These are phyloP conservation scores for Wickerhamomyces pijperi DNA, from an alignment of 805 yeast genomes.

Conservation along the genomic window DNA sequence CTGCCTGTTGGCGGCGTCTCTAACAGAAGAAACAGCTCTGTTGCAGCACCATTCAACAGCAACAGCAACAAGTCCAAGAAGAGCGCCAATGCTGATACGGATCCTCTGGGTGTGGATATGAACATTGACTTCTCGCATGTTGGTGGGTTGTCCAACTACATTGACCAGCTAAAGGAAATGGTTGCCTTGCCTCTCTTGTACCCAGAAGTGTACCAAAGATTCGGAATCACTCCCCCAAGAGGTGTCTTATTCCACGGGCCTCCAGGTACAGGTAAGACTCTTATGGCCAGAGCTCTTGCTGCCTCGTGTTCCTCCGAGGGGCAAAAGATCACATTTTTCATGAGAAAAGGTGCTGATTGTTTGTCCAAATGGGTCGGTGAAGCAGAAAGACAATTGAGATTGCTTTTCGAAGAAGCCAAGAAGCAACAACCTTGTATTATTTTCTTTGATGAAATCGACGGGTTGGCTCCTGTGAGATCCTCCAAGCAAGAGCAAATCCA, in stretches of 20 bases:
- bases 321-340: conserved; percentile 84
- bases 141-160: conserved; percentile 88
- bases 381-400: conserved; percentile 87
- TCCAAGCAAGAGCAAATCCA: conserved; percentile 98
- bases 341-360: conserved; percentile 98
- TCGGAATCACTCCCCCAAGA: conserved; percentile 89
- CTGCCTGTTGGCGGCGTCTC: conserved; percentile 32
- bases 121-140: conserved; percentile 74
- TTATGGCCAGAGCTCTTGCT: conserved; percentile 96
- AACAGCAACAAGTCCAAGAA: conserved; percentile 23
- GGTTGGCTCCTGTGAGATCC: conserved; percentile 94
- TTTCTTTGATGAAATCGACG: conserved; percentile 96
- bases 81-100: conserved; percentile 71
- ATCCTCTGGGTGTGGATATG: conserved; percentile 86
- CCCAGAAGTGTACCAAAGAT: conserved; percentile 86
- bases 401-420: conserved; percentile 90
- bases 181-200: conserved; percentile 84
- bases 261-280: conserved; percentile 97
- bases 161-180: conserved; percentile 92
- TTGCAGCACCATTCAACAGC: conserved; percentile 15
- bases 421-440: conserved; percentile 93
- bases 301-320: conserved; percentile 84
- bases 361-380: conserved; percentile 98
- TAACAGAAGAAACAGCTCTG: conserved; percentile 22
- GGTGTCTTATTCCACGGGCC: conserved; percentile 98